Evolutionary conservation across 805 yeast species (phyloP), one percentile per base, ranked within the genome.

Genomic region (Kodamaea kaohsiungensis): DNA sequence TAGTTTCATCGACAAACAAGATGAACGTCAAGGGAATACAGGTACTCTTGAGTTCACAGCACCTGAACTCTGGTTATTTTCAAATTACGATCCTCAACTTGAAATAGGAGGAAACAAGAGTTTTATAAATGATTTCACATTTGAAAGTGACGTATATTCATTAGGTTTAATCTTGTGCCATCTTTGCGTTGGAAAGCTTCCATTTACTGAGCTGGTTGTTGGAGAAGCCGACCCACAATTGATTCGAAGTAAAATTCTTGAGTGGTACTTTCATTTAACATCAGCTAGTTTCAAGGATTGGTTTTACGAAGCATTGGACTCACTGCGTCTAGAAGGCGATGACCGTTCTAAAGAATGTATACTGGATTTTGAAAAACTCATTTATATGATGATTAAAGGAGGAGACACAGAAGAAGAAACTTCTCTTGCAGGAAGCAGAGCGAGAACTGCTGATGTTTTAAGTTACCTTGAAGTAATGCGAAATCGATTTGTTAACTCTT

Each of bases 11-110:
- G 47, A 49, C 15, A 42, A 52, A 7, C 35, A 39, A 43, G 73
- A 91, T 48, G 76, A 78, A 8, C 85, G 92, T 1, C 85, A 91
- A 4, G 97, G 97, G 0, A 82, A 85, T 43, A 91, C 97, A 0
- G 97, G 97, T 0, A 91, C 97, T 0, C 63, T 91, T 7, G 97
- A 91, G 63, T 91, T 85, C 61, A 85, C 91, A 17, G 96, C 97
- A 0, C 97, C 97, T 0, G 96, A 91, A 61, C 75, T 89, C 9
- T 77, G 90, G 61, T 65, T 75, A 1, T 64, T 57, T 43, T 59
- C 68, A 7, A 56, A 57, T 30, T 53, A 52, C 40, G 64, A 62
- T 35, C 65, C 66, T 40, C 19, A 17, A 10, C 43, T 19, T 56
- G 45, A 17, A 59, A 30, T 40, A 2, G 61, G 62, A 4, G 58